A percentile compares a stretch with the other conserved stretches of the same genome.
Conservation (phyloP, 345 rosid species). For the Syzygium aqueum region DNA sequence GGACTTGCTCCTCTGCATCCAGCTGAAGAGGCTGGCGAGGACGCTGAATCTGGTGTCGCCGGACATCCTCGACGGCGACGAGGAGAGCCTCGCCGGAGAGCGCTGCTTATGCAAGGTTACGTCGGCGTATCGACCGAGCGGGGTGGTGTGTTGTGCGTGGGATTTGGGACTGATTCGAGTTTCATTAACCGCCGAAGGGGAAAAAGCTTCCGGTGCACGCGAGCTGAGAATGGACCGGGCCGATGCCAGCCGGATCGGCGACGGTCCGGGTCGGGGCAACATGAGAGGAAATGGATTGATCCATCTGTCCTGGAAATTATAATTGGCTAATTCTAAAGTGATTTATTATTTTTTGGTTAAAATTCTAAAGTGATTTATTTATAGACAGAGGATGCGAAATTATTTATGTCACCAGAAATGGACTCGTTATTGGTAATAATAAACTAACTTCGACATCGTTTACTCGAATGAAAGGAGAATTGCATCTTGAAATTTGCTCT, state of each 20-base stretch:
- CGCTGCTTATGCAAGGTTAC: background rate
- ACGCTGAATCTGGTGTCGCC: constrained; percentile 53
- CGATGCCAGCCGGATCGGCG: background rate
- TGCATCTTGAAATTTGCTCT: background rate
- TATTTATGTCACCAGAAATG: background rate
- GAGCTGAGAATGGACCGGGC: background rate
- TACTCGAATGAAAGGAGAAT: background rate
- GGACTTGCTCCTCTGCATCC: constrained; percentile 74
- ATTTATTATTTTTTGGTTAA: too few species aligned
- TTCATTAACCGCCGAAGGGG: background rate
- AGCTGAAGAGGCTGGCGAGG: constrained; percentile 69
- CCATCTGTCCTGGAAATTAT: background rate
- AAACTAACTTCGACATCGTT: background rate
- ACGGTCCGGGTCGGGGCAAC: background rate
- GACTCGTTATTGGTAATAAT: background rate
- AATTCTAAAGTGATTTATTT: too few species aligned
- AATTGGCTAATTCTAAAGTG: background rate
- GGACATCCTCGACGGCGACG: constrained; percentile 2
- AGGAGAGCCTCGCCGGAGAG: background rate
- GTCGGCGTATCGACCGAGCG: background rate
- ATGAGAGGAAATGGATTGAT: background rate
- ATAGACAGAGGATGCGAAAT: background rate
- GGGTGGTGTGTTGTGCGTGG: background rate
- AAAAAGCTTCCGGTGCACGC: background rate
- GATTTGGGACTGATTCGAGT: background rate